Evolutionary conservation across 306 rosid species (phyloP).

Genomic region (Luffa acutangula): DNA sequence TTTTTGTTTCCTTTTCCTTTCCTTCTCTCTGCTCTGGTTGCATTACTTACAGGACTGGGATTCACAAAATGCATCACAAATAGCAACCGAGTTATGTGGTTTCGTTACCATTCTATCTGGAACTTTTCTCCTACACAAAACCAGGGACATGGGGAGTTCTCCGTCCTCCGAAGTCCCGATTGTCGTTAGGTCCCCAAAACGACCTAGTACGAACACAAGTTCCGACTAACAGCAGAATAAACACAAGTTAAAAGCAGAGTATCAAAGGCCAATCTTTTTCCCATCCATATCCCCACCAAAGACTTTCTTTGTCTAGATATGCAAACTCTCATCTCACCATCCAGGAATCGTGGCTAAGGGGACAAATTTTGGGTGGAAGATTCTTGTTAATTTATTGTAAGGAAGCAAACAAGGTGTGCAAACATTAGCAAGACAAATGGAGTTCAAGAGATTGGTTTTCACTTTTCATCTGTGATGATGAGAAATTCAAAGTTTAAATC

Average conservation of each 20-base stretch:
- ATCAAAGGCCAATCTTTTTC: background rate
- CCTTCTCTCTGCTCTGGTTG: background rate
- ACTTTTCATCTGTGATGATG: background rate
- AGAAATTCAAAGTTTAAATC: background rate
- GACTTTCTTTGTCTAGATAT: background rate
- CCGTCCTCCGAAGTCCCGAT: background rate
- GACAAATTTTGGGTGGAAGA: constrained; percentile 2
- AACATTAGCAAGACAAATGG: background rate
- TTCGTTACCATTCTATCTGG: constrained; percentile 82
- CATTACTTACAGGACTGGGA: constrained; percentile 57
- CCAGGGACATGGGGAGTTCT: constrained; percentile 64
- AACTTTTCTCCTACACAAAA: constrained; percentile 83
- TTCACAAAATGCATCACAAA: constrained; percentile 52
- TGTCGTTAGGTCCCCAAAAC: background rate
- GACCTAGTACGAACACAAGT: background rate
- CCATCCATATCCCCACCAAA: background rate
- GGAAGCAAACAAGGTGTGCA: background rate
- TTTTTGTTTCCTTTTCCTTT: too few species aligned
- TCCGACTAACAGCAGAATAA: background rate
- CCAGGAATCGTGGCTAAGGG: background rate
- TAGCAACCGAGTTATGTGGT: constrained; percentile 68
- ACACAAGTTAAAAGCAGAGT: background rate
- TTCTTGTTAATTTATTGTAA: background rate
- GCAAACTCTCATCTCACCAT: background rate
- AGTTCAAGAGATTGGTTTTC: background rate